Base-by-base conservation (phyloP, 2,329 filamentous ascomycete genomes). In the Endocalyx cinctus region DNA sequence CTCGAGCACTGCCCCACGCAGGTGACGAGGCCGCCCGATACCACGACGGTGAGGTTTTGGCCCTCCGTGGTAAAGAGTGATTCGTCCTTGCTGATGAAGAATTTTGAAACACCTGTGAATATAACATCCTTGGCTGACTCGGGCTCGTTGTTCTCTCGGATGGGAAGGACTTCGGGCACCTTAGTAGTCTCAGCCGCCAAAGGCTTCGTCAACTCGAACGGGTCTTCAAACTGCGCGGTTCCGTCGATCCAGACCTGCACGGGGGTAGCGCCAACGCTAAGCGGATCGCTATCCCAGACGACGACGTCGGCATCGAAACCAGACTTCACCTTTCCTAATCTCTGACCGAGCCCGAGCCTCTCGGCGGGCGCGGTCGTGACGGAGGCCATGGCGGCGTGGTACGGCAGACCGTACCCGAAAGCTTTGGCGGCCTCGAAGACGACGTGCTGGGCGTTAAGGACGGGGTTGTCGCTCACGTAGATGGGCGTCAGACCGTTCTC, bases 391-490 rank as follows among this genome's bases (percentile, higher is more conserved):
- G 77, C 77, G 3, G 64, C 73, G 35, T 80, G 74, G 45, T 79
- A 79, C 0, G 76, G 72, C 35, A 81, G 60, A 1, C 77, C 76
- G 41, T 77, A 80, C 30, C 70, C 70, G 45, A 74, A 74, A 2
- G 59, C 72, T 55, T 77, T 78, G 30, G 73, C 75, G 7, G 75
- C 75, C 48, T 79, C 80, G 29, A 82, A 80, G 1, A 84, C 62
- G 4, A 84, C 77, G 42, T 84, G 79, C 52, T 84, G 80, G 1
- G 79, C 79, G 45, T 83, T 84, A 34, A 83, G 56, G 0, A 83
- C 79, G 0, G 81, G 81, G 50, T 84, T 85, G 50, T 84, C 79
- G 39, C 73, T 79, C n/a, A 84, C 79, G 43, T 82, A 84, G 15
- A 82, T 72, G 1, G 78, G 70, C 0, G 78, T 82, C 19, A 85